Percentiles rank a stretch among this genome's conserved stretches.
phyloP scores from a whole-genome alignment of 108 stramenopile species.

The Tribonema minus region DNA sequence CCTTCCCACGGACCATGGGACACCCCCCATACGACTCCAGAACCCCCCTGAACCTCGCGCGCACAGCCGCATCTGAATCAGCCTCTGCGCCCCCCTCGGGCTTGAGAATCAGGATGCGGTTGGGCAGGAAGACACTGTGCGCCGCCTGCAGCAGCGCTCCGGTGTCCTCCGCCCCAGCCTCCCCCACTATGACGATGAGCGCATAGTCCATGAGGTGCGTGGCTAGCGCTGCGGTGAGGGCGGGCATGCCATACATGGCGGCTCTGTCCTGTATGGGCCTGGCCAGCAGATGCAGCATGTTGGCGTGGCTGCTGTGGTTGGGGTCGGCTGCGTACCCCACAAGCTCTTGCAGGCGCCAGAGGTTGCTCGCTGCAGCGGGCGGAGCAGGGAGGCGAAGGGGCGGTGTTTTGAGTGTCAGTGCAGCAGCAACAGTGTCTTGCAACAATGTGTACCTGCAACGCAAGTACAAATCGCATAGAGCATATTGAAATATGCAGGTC shows the following conservation, averaged over 20 bases:
- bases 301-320: too few relatives aligned
- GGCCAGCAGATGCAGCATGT: neutral
- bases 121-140: conserved; percentile 17
- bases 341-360: too few relatives aligned
- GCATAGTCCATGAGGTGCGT: neutral
- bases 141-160: conserved; percentile 14
- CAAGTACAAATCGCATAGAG: too few relatives aligned
- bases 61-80: neutral
- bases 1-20: neutral
- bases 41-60: conserved; percentile 1
- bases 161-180: conserved; percentile 2
- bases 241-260: neutral
- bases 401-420: too few relatives aligned
- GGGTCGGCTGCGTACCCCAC: too few relatives aligned
- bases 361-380: too few relatives aligned
- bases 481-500: too few relatives aligned
- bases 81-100: neutral
- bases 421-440: too few relatives aligned
- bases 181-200: conserved; percentile 20
- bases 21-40: conserved; percentile 6
- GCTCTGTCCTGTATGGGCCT: neutral
- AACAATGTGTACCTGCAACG: too few relatives aligned
- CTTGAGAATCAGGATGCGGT: conserved; percentile 7
- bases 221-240: neutral
- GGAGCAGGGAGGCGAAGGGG: too few relatives aligned